Percentiles rank a stretch among this genome's conserved stretches.
phyloP scores from a whole-genome alignment of 768 basidiomycete genomes.

The Suillus bovinus region DNA sequence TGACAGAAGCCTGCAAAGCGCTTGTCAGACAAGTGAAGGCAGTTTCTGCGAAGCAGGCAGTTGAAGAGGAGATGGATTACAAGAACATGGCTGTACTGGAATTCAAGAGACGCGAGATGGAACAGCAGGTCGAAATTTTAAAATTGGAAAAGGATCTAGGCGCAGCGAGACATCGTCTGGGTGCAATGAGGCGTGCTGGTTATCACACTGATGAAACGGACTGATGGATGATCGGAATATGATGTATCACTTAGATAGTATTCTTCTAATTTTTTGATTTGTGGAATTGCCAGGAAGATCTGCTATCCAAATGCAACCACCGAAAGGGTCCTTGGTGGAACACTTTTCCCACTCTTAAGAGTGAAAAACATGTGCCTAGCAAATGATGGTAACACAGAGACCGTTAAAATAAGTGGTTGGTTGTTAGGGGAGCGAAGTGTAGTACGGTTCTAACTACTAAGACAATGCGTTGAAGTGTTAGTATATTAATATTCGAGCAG shows the following conservation, averaged over 20 bases:
- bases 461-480: constrained; percentile 15
- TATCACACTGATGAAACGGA: constrained; percentile 88
- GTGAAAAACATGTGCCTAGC: neutral
- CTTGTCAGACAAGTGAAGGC: constrained; percentile 97
- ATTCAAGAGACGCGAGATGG: constrained; percentile 98
- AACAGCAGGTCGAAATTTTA: constrained; percentile 98
- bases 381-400: neutral
- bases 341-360: neutral
- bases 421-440: neutral
- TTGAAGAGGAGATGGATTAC: constrained; percentile 81
- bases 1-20: constrained; percentile 95
- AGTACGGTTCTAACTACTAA: constrained; percentile 17
- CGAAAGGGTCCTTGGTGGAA: neutral
- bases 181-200: constrained; percentile 85
- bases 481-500: constrained; percentile 4
- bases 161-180: constrained; percentile 78
- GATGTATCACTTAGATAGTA: neutral
- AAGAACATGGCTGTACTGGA: constrained; percentile 92
- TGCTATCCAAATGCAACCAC: neutral
- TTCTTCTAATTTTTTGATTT: neutral
- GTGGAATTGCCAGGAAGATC: neutral
- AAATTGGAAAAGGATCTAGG: constrained; percentile 95
- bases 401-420: neutral
- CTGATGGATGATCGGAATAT: constrained; percentile 27
- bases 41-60: constrained; percentile 78